These are phyloP conservation scores for Umbelopsis ramanniana DNA, from an alignment of 192 early-diverging fungal genomes.

Conservation along the genomic window DNA sequence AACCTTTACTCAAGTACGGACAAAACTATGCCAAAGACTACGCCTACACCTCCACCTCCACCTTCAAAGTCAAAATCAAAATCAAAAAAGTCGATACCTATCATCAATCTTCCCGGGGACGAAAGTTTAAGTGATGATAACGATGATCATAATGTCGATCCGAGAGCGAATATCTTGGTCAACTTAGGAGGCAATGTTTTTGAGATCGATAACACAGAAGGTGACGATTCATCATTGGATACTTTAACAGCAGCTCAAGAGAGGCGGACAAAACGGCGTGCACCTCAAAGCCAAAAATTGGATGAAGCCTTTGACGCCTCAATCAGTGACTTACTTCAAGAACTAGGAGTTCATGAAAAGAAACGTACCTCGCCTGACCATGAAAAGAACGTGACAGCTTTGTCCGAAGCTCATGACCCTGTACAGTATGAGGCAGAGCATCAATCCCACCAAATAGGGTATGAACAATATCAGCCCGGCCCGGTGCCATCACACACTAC, in stretches of 20 bases:
- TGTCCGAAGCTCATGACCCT: not conserved
- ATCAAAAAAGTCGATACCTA: not conserved
- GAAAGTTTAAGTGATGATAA: slow-evolving; percentile 4
- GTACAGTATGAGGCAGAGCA: not conserved
- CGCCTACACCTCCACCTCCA: not conserved
- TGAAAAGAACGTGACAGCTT: not conserved
- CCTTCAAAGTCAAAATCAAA: too few species aligned
- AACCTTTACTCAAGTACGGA: not conserved
- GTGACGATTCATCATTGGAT: not conserved
- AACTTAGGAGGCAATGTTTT: slow-evolving; percentile 50
- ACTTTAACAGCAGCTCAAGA: not conserved
- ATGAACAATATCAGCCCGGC: not conserved
- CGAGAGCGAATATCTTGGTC: slow-evolving; percentile 41
- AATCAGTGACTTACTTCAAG: slow-evolving; percentile 18
- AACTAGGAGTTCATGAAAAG: slow-evolving; percentile 20
- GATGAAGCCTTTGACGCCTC: slow-evolving; percentile 24
- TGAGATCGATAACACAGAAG: slow-evolving; percentile 29
- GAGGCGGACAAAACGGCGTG: not conserved
- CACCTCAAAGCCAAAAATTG: not conserved
- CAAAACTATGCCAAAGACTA: slow-evolving; percentile 8
- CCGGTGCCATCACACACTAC: not conserved
- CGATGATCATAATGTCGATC: slow-evolving; percentile 41
- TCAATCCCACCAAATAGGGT: too few species aligned
- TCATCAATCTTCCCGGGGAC: slow-evolving; percentile 2
- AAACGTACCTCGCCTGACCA: not conserved